phyloP scores from a whole-genome alignment of 805 yeast genomes.

The Tetrapisispora pingtungensis region DNA sequence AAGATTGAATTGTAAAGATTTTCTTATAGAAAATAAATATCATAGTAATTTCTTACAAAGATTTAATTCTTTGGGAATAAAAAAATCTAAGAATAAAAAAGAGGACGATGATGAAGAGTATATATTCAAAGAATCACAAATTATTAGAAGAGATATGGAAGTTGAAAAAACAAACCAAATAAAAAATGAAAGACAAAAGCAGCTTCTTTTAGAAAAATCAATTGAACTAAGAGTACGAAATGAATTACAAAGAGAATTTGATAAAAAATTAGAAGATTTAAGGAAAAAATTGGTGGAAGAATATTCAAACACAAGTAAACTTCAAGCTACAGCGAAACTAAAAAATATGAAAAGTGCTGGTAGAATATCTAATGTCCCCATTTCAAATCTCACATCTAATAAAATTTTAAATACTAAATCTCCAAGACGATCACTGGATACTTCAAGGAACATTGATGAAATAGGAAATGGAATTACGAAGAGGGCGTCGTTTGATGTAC shows the following conservation, averaged over 20 bases:
- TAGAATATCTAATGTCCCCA: neutral
- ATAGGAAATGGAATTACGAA: neutral
- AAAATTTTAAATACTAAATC: neutral
- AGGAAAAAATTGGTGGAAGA: conserved; percentile 4
- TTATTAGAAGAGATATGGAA: conserved; percentile 14
- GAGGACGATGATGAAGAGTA: conserved; percentile 15
- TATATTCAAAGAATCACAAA: conserved; percentile 17
- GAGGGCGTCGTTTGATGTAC: conserved; percentile 1
- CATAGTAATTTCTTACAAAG: conserved; percentile 4
- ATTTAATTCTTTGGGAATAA: conserved; percentile 5
- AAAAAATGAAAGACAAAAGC: conserved; percentile 7
- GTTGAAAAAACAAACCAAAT: conserved; percentile 6
- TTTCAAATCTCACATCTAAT: neutral
- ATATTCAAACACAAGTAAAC: neutral
- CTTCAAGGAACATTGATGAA: conserved; percentile 2
- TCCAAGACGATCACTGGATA: conserved; percentile 4
- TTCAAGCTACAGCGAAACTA: neutral
- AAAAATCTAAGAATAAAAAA: conserved; percentile 6
- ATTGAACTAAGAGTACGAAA: conserved; percentile 19
- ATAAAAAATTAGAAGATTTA: conserved; percentile 6
- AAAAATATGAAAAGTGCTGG: neutral
- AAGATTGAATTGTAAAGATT: conserved; percentile 8
- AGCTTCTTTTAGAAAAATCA: conserved; percentile 13
- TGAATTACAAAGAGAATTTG: conserved; percentile 13
- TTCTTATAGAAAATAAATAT: neutral